phyloP scores from a whole-genome alignment of 345 rosid genomes.

The Populus ilicifolia region DNA sequence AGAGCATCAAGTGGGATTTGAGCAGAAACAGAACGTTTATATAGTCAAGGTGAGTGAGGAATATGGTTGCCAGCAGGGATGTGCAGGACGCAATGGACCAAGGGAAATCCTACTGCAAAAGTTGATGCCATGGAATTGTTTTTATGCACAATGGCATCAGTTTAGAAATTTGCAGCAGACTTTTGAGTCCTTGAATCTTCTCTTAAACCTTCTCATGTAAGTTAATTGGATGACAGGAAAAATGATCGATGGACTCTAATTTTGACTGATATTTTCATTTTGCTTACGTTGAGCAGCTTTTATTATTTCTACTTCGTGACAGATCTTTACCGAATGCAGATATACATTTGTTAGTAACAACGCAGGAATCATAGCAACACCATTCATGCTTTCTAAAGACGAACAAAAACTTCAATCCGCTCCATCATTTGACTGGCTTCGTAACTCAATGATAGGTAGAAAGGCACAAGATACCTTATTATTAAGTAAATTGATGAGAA shows the following conservation, averaged over 20 bases:
- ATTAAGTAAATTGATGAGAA: background rate
- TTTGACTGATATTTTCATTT: background rate
- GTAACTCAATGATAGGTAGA: background rate
- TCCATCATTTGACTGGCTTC: conserved; percentile 1
- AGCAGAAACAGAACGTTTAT: conserved; percentile 46
- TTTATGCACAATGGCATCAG: conserved; percentile 16
- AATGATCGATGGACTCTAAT: background rate
- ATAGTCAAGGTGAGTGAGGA: conserved; percentile 13
- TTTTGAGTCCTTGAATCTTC: conserved; percentile 11
- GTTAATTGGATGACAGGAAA: background rate
- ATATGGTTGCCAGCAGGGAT: conserved; percentile 5
- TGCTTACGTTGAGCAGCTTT: background rate
- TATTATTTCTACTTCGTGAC: background rate
- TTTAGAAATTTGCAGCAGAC: conserved; percentile 17
- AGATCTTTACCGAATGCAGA: background rate
- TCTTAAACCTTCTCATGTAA: conserved; percentile 25
- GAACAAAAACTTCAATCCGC: conserved; percentile 49
- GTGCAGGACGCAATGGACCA: conserved; percentile 18
- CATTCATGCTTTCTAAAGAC: conserved; percentile 49
- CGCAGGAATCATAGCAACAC: conserved; percentile 53
- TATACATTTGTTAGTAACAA: conserved; percentile 40
- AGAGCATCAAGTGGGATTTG: conserved; percentile 86
- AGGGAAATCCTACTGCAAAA: conserved; percentile 13
- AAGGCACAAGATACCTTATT: background rate
- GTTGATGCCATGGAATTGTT: conserved; percentile 28